Percentiles rank a stretch among this genome's conserved stretches.
phyloP scores from a whole-genome alignment of 139 green algal genomes.

The Nannochloris sp. region DNA sequence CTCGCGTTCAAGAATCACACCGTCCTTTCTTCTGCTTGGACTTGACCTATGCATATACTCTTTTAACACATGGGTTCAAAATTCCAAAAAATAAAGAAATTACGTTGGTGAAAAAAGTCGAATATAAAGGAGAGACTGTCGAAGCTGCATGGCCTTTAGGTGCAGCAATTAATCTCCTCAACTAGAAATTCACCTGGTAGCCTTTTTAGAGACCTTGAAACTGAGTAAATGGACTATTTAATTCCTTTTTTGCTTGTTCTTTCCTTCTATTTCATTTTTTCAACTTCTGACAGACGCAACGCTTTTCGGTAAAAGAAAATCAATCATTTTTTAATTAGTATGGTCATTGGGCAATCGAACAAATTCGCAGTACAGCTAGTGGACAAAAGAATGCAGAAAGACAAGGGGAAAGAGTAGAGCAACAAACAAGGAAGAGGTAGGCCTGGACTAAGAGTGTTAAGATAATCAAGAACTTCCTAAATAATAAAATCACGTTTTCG shows the following conservation, averaged over 20 bases:
- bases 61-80: constrained; percentile 83
- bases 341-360: too few species aligned
- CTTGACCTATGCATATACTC: constrained; percentile 72
- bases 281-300: too few species aligned
- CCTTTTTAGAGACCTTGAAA: not conserved
- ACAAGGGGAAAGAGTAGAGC: too few species aligned
- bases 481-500: too few species aligned
- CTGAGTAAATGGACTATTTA: not conserved
- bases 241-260: not conserved
- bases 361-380: too few species aligned
- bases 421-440: too few species aligned
- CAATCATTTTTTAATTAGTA: too few species aligned
- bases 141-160: constrained; percentile 89
- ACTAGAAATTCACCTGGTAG: constrained; percentile 5
- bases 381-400: too few species aligned
- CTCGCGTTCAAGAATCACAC: constrained; percentile 30
- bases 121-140: constrained; percentile 77
- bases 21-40: constrained; percentile 91
- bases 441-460: too few species aligned
- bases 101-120: constrained; percentile 59
- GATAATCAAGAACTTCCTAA: too few species aligned
- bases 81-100: constrained; percentile 32
- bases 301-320: too few species aligned
- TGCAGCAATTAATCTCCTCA: constrained; percentile 70
- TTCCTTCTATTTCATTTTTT: not conserved